These are phyloP conservation scores for Globisporangium spinosum DNA, from an alignment of 352 stramenopile genomes.

Conservation along the genomic window DNA sequence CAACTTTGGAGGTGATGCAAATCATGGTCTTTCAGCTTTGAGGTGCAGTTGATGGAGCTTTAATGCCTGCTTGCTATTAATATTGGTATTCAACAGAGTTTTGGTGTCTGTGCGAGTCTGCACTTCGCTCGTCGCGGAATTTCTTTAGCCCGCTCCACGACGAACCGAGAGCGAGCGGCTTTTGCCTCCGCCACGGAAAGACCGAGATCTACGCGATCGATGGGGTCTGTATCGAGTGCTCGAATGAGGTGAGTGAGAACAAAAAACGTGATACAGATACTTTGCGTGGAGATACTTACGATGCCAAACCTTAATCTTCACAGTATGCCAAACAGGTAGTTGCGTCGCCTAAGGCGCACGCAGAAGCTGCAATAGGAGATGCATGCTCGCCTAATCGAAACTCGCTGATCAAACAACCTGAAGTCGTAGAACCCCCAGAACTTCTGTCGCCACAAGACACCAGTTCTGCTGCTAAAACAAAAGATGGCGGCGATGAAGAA, in stretches of 20 bases:
- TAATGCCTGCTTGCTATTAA: neutral
- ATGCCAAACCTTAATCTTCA: neutral
- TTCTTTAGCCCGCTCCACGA: conserved; percentile 29
- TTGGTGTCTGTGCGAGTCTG: conserved; percentile 34
- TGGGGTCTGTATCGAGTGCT: conserved; percentile 44
- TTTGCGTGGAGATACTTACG: neutral
- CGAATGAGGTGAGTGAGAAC: conserved; percentile 33
- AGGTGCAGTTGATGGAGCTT: neutral
- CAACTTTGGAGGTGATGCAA: conserved; percentile 47
- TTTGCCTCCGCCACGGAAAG: conserved; percentile 59
- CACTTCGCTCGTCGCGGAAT: conserved; percentile 27
- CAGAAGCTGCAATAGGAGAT: neutral
- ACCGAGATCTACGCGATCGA: conserved; percentile 39
- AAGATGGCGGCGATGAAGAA: neutral
- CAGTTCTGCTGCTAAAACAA: neutral
- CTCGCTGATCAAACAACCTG: neutral
- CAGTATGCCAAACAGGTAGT: conserved; percentile 1
- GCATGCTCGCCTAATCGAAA: neutral
- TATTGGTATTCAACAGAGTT: conserved; percentile 34
- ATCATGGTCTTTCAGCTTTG: neutral
- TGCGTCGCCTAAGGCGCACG: neutral
- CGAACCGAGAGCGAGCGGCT: conserved; percentile 37
- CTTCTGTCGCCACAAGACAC: neutral
- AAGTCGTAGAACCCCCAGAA: neutral
- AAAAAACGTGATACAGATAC: neutral